phyloP scores from a whole-genome alignment of 352 stramenopile genomes.

The Peronospora belbahrii region DNA sequence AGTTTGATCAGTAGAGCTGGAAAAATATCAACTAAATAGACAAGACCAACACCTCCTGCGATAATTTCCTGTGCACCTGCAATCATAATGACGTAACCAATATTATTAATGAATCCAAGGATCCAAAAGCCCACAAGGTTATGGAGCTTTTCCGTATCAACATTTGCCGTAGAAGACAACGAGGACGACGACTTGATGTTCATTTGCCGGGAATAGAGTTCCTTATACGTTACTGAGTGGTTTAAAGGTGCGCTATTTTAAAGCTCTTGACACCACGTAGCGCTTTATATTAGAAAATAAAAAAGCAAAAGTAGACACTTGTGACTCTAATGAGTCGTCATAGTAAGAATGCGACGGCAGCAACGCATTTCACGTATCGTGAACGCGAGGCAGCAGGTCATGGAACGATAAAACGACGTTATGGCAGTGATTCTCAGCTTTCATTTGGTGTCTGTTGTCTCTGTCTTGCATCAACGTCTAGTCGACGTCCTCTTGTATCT shows the following conservation, averaged over 20 bases:
- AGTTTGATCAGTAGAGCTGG: constrained; percentile 86
- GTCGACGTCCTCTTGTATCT: constrained; percentile 56
- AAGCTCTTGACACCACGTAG: too few species aligned
- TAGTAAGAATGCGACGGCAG: constrained; percentile 85
- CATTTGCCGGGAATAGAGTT: too few species aligned
- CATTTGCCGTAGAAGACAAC: too few species aligned
- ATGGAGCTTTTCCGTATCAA: too few species aligned
- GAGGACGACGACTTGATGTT: too few species aligned
- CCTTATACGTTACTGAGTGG: too few species aligned
- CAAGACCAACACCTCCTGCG: constrained; percentile 83
- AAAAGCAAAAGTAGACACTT: too few species aligned
- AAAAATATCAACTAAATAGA: constrained; percentile 90
- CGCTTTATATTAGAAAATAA: too few species aligned
- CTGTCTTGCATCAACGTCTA: constrained; percentile 51
- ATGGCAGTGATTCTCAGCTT: constrained; percentile 72
- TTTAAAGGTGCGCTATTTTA: too few species aligned
- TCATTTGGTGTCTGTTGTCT: constrained; percentile 72
- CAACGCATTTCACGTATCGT: constrained; percentile 84
- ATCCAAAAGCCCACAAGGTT: constrained; percentile 87
- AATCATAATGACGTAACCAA: constrained; percentile 93
- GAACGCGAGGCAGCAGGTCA: constrained; percentile 68
- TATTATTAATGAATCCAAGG: constrained; percentile 91
- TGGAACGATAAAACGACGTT: constrained; percentile 77
- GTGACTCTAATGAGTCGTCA: constrained; percentile 70
- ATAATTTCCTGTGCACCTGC: constrained; percentile 89